Conservation (phyloP, 495 filamentous ascomycete species). For the Penicillium flavigenum region DNA sequence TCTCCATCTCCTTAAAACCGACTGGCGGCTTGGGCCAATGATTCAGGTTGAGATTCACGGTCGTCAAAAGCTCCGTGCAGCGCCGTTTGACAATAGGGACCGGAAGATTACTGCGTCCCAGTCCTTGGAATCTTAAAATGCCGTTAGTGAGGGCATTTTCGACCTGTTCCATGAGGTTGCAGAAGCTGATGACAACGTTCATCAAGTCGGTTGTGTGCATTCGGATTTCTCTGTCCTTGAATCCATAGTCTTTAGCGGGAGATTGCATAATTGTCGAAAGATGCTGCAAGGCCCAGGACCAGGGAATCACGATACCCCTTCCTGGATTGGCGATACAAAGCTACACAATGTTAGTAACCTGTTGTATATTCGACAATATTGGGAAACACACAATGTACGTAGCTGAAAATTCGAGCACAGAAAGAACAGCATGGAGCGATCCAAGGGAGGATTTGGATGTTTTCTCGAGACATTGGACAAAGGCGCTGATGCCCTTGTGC, state of each 20-base stretch:
- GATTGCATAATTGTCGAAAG: slow-evolving; percentile 11
- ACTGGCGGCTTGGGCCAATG: slow-evolving; percentile 7
- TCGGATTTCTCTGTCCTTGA: background rate
- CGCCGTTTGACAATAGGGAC: slow-evolving; percentile 4
- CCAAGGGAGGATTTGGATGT: background rate
- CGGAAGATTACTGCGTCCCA: background rate
- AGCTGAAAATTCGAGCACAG: slow-evolving; percentile 6
- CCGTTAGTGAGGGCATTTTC: background rate
- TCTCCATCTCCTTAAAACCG: slow-evolving; percentile 1
- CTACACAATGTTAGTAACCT: slow-evolving; percentile 7
- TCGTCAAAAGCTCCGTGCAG: slow-evolving; percentile 14
- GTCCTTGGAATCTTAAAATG: background rate
- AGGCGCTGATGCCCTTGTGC: background rate
- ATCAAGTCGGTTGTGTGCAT: background rate
- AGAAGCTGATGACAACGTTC: background rate
- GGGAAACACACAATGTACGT: slow-evolving; percentile 11
- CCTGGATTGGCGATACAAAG: slow-evolving; percentile 14
- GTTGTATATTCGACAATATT: background rate
- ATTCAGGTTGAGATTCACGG: slow-evolving; percentile 13
- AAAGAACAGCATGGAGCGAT: slow-evolving; percentile 4
- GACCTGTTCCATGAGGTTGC: background rate
- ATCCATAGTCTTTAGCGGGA: background rate
- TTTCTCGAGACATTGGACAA: background rate
- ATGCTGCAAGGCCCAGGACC: slow-evolving; percentile 16
- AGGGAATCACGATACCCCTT: slow-evolving; percentile 12